Base-by-base conservation (phyloP, 164 flowering plant genomes). In the Paratinospora sagittata region DNA sequence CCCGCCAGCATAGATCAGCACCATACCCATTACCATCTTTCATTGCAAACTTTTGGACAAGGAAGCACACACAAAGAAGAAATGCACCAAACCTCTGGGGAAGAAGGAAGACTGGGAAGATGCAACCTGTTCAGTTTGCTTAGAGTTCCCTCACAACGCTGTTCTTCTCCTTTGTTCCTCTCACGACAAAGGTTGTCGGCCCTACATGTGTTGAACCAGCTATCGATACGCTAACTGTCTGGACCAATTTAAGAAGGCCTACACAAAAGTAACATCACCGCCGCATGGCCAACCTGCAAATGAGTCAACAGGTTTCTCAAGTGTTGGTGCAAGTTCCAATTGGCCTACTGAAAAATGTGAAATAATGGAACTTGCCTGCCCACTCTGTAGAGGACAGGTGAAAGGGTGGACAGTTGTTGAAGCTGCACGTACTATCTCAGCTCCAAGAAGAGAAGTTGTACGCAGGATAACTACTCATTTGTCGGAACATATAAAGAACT, bases 391-490 rank as follows among this genome's bases (percentile, higher is more conserved):
- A 23, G 88, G 86, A 45, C 84, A 85, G 81, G 85, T 85, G 72
- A 85, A 85, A 72, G 88, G 88, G 1, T 80, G 83, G 86, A 80
- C 84, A 11, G 83, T 85, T 71, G 88, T 85, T n/a, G 84, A 84
- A 75, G 78, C 83, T 67, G 86, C 88, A 8, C 77, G 86, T 52
- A 81, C 21, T 76, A 79, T 77, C 76, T 85, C 1, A 82, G 83
- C 75, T 61, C 78, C 23, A 85, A 85, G 65, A 80, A 67, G 77
- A 78, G 88, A 70, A 79, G 57, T 66, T 85, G 88, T 72, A 82
- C 77, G 80, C 84, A 85, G 75, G 86, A 83, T 21, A 43, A 77
- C 34, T 85, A 85, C 57, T 71, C 80, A n/a, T 83, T 82, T 68
- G 62, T 78, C 27, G 86, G 88, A 63, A 76, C 77, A 16, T 85